These are phyloP conservation scores for Termitomyces sp. DNA, from an alignment of 768 basidiomycete genomes.

Conservation along the genomic window DNA sequence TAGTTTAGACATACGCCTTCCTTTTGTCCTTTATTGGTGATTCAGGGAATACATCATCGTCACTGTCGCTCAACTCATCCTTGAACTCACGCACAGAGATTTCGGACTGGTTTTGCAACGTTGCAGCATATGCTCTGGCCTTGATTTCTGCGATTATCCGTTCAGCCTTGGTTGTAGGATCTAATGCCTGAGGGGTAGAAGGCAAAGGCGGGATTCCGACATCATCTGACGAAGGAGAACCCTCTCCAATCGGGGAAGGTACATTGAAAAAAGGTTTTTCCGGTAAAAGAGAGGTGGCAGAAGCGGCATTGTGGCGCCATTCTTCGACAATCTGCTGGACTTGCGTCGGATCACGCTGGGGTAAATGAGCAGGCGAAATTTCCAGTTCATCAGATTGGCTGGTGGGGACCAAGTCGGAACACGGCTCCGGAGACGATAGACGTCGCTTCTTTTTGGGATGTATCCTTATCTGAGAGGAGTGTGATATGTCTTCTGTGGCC, in stretches of 20 bases:
- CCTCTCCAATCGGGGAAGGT: not conserved
- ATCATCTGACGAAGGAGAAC: slow-evolving; percentile 18
- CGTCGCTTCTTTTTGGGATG: slow-evolving; percentile 32
- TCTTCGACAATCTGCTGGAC: slow-evolving; percentile 33
- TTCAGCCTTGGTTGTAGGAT: slow-evolving; percentile 41
- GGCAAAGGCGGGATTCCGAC: slow-evolving; percentile 15
- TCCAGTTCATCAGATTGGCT: slow-evolving; percentile 68
- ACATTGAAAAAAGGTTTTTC: slow-evolving; percentile 10
- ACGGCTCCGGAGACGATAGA: slow-evolving; percentile 23
- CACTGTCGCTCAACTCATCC: slow-evolving; percentile 45
- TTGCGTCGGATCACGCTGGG: slow-evolving; percentile 18
- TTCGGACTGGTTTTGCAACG: slow-evolving; percentile 38
- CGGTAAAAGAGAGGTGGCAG: slow-evolving; percentile 5
- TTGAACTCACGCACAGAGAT: slow-evolving; percentile 28
- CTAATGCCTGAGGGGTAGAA: slow-evolving; percentile 27
- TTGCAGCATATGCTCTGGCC: slow-evolving; percentile 49
- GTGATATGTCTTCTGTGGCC: slow-evolving; percentile 19
- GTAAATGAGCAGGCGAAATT: slow-evolving; percentile 27
- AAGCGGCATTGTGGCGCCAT: slow-evolving; percentile 34
- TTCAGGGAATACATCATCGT: slow-evolving; percentile 32
- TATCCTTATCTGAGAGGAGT: slow-evolving; percentile 9
- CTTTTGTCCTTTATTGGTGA: slow-evolving; percentile 12
- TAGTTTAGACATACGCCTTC: slow-evolving; percentile 6
- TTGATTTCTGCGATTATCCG: slow-evolving; percentile 61
- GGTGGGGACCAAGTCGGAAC: slow-evolving; percentile 43